These are phyloP conservation scores for Cryphonectria radicalis DNA, from an alignment of 2,329 filamentous ascomycete species.

Conservation along the genomic window DNA sequence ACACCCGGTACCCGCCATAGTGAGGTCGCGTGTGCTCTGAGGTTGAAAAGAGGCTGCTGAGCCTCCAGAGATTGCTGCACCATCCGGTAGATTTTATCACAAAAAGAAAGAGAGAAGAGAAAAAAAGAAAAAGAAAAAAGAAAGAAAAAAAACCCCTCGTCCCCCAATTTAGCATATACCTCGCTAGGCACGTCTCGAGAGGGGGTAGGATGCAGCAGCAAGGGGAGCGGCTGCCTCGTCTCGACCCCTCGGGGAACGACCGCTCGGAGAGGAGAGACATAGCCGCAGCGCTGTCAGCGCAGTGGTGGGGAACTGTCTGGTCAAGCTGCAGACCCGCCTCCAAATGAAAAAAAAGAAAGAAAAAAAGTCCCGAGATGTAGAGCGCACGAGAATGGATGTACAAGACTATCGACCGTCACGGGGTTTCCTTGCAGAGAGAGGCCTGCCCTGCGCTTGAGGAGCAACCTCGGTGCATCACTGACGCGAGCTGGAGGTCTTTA, in stretches of 20 bases:
- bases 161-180: background rate
- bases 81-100: background rate
- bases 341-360: constrained; percentile 7
- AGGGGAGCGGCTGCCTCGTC: constrained; percentile 1
- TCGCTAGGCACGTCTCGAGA: background rate
- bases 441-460: constrained; percentile 15
- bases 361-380: constrained; percentile 2
- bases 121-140: too few species aligned
- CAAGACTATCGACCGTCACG: constrained; percentile 22
- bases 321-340: constrained; percentile 13
- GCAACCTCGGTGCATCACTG: constrained; percentile 9
- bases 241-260: constrained; percentile 21
- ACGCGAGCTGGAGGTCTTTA: background rate
- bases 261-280: constrained; percentile 21
- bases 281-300: constrained; percentile 25
- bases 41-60: background rate
- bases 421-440: constrained; percentile 11
- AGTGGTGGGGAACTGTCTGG: constrained; percentile 21
- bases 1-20: background rate
- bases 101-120: too few species aligned
- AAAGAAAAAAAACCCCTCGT: background rate
- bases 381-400: constrained; percentile 14
- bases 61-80: background rate
- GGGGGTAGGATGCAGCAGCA: background rate
- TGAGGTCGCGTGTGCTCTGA: background rate